These are phyloP conservation scores for Chamaenerion angustifolium DNA, from an alignment of 345 rosid species.

Conservation along the genomic window DNA sequence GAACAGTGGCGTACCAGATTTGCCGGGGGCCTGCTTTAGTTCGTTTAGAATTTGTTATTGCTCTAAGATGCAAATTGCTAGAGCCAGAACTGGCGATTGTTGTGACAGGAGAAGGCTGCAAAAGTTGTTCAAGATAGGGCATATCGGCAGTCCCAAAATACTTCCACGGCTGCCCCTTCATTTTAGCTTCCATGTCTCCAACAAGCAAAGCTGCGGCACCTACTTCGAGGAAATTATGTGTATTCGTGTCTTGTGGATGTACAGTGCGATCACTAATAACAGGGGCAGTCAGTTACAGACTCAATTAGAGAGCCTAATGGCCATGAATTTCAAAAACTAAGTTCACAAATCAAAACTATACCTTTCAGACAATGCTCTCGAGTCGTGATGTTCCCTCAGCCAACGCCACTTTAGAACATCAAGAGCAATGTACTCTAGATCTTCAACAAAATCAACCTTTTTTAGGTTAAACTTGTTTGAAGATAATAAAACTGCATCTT, in stretches of 20 bases:
- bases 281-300: slow-evolving; percentile 4
- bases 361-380: slow-evolving; percentile 58
- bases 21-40: slow-evolving; percentile 64
- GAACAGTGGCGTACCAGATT: slow-evolving; percentile 40
- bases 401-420: slow-evolving; percentile 88
- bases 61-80: slow-evolving; percentile 66
- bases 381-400: slow-evolving; percentile 51
- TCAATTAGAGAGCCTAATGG: slow-evolving; percentile 2
- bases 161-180: slow-evolving; percentile 90
- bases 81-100: slow-evolving; percentile 61
- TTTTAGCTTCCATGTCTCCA: slow-evolving; percentile 87
- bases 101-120: slow-evolving; percentile 81
- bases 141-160: slow-evolving; percentile 77
- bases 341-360: slow-evolving; percentile 6
- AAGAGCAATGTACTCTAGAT: slow-evolving; percentile 49
- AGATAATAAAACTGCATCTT: slow-evolving; percentile 35
- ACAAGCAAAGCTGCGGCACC: slow-evolving; percentile 96
- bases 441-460: slow-evolving; percentile 46
- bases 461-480: slow-evolving; percentile 56
- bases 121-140: slow-evolving; percentile 89
- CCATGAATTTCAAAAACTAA: slow-evolving; percentile 1
- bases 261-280: slow-evolving; percentile 39
- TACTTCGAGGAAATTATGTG: slow-evolving; percentile 68
- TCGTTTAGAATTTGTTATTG: slow-evolving; percentile 86
- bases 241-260: slow-evolving; percentile 57